Evolutionary conservation across 2,329 filamentous ascomycete genomes (phyloP).

Genomic region (Botrytis fragariae): DNA sequence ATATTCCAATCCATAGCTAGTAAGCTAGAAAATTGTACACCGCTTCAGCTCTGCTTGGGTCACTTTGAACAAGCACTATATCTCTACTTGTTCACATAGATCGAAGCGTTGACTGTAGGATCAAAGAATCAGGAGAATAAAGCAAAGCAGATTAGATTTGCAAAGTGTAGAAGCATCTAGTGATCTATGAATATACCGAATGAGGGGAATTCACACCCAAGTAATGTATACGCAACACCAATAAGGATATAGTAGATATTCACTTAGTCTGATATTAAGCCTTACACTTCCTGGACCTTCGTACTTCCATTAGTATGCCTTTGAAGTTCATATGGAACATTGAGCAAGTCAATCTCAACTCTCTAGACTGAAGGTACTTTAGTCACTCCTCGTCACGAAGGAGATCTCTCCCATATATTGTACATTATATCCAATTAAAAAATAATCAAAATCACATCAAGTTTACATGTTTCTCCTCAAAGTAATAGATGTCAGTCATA

Average conservation of each 20-base stretch:
- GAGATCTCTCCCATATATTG: not conserved
- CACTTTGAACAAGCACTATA: not conserved
- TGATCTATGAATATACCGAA: not conserved
- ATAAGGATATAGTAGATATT: not conserved
- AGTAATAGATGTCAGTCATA: not conserved
- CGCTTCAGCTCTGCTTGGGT: not conserved
- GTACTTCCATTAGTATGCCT: not conserved
- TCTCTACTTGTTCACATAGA: not conserved
- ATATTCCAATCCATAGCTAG: not conserved
- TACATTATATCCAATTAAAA: not conserved
- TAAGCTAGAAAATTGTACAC: not conserved
- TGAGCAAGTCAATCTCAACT: not conserved
- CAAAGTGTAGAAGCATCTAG: not conserved
- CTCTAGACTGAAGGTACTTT: not conserved
- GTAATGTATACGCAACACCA: not conserved
- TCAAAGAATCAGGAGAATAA: not conserved
- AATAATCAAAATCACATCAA: not conserved
- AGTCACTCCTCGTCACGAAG: not conserved
- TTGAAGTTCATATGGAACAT: not conserved
- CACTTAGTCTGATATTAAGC: not conserved
- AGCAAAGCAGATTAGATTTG: not conserved
- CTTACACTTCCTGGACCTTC: not conserved
- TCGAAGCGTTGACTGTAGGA: not conserved
- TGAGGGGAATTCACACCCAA: not conserved
- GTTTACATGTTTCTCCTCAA: not conserved